phyloP scores from a whole-genome alignment of 352 stramenopile species.

The Plasmopara muralis region DNA sequence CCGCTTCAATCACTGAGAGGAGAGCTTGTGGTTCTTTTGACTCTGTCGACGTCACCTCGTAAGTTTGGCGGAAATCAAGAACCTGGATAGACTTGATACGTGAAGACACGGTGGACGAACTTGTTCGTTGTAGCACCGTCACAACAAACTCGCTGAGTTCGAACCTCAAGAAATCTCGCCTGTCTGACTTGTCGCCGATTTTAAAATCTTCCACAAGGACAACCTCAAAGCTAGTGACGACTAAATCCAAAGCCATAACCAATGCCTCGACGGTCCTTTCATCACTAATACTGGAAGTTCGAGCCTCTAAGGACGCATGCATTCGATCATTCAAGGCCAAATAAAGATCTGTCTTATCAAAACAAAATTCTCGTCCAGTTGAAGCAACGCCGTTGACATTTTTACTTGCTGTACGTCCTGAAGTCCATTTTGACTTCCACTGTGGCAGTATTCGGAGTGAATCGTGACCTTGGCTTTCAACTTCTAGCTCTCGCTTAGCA shows the following conservation, averaged over 20 bases:
- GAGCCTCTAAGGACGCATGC: constrained; percentile 38
- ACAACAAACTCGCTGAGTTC: constrained; percentile 62
- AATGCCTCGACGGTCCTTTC: constrained; percentile 49
- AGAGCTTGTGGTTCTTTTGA: constrained; percentile 24
- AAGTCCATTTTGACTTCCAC: constrained; percentile 66
- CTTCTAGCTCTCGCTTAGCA: constrained; percentile 50
- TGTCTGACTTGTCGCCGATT: constrained; percentile 23
- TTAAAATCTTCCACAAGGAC: constrained; percentile 28
- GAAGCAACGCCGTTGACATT: constrained; percentile 3
- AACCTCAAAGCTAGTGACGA: constrained; percentile 50
- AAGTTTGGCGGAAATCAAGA: constrained; percentile 53
- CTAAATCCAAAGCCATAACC: constrained; percentile 57
- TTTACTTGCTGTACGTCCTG: constrained; percentile 21
- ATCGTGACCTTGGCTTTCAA: constrained; percentile 59
- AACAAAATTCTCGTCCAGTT: constrained; percentile 10
- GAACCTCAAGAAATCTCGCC: constrained; percentile 61
- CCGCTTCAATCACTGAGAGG: constrained; percentile 20
- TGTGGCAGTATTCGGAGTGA: constrained; percentile 58
- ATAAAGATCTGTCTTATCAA: constrained; percentile 54
- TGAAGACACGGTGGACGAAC: constrained; percentile 40
- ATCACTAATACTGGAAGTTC: constrained; percentile 38
- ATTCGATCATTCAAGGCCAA: constrained; percentile 52
- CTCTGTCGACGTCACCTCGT: constrained; percentile 7
- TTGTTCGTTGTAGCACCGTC: constrained; percentile 51
- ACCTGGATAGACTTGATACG: constrained; percentile 61